Percentiles rank a stretch among this genome's conserved stretches.
Evolutionary conservation across 164 flowering plant species (phyloP).

Genomic region (Platanus orientalis): DNA sequence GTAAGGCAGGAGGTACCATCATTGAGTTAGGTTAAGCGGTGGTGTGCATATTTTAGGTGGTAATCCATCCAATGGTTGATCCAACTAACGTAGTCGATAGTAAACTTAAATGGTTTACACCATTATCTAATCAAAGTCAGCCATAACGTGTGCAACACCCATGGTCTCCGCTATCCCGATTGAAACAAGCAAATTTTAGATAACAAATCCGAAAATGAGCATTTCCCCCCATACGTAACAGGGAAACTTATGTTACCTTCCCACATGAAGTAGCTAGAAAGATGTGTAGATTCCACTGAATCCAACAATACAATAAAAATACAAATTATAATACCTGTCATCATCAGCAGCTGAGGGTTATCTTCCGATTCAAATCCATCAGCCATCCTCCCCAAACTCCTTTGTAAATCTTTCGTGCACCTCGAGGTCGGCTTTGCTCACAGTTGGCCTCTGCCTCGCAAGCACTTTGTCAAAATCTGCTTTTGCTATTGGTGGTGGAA

Average conservation of each 20-base stretch:
- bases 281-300: neutral
- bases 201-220: neutral
- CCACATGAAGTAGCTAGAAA: neutral
- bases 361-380: conserved; percentile 15
- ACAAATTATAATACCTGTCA: neutral
- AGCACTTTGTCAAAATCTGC: conserved; percentile 93
- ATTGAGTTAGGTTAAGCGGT: no score
- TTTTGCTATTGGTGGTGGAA: conserved; percentile 82
- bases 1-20: no score
- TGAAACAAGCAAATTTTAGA: neutral
- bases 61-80: no score
- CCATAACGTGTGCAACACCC: no score
- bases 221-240: neutral
- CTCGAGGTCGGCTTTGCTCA: conserved; percentile 89
- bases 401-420: conserved; percentile 93
- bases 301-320: neutral
- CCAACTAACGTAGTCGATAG: no score
- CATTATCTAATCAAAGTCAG: no score
- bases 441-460: conserved; percentile 94
- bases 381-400: conserved; percentile 99
- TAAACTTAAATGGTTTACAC: no score
- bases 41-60: no score
- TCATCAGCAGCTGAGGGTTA: neutral
- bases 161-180: no score
- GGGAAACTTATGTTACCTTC: neutral